Percentiles rank a stretch among this genome's conserved stretches.
Conservation (phyloP, 768 basidiomycete species). For the Termitomyces sp. region DNA sequence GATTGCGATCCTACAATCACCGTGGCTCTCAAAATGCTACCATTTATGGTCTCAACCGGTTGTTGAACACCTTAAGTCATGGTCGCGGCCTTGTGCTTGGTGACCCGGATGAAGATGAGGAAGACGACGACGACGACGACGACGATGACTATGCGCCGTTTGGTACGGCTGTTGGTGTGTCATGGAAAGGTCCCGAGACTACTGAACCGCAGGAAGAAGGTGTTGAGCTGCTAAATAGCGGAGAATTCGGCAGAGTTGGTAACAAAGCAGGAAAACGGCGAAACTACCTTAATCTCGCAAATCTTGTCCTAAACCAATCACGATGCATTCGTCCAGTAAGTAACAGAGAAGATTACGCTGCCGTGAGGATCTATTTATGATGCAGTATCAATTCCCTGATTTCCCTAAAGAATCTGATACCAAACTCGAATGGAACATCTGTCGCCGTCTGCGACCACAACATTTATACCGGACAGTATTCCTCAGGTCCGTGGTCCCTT, state of each 20-base stretch:
- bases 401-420: conserved; percentile 53
- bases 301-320: conserved; percentile 37
- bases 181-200: conserved; percentile 26
- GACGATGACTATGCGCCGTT: conserved; percentile 33
- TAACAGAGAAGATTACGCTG: conserved; percentile 47
- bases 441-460: conserved; percentile 70
- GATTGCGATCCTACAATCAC: conserved; percentile 5
- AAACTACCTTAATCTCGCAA: conserved; percentile 42
- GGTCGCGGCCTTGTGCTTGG: not conserved
- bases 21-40: conserved; percentile 11
- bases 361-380: conserved; percentile 32
- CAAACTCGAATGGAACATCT: conserved; percentile 75
- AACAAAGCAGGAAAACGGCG: conserved; percentile 39
- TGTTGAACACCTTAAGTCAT: conserved; percentile 16
- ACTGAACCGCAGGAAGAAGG: conserved; percentile 62
- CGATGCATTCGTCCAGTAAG: conserved; percentile 25
- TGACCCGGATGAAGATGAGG: conserved; percentile 9
- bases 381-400: not conserved
- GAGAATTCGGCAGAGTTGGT: conserved; percentile 72
- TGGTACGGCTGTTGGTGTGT: not conserved
- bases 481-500: conserved; percentile 41
- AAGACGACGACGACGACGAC: conserved; percentile 24
- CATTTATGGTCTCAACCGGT: conserved; percentile 22
- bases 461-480: conserved; percentile 84
- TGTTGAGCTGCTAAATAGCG: conserved; percentile 58